Evolutionary conservation across 192 early-diverging fungal genomes (phyloP), one percentile per base, ranked within the genome.

Genomic region (Funneliformis geosporum): DNA sequence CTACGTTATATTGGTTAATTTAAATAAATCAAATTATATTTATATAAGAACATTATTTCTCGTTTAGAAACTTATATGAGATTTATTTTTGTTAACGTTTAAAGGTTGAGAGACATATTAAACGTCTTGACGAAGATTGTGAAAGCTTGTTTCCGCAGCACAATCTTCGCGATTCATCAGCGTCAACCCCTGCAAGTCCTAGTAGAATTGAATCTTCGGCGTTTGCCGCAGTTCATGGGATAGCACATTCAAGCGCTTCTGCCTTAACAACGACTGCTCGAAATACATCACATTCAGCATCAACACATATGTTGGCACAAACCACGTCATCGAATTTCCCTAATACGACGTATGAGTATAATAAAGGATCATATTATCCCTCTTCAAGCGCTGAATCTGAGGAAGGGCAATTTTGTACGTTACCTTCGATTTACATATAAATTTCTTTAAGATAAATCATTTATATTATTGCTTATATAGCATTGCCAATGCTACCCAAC

Each of bases 131-230:
- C 61, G 73, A 75, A 75, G 73, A 75, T 62, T 61, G 61, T 75
- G 73, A 75, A 42, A 62, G 59, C n/a, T 25, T 75, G 39, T 75
- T 61, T 60, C 73, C 73, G 10, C 73, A 75, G 18, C 73, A 75
- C 14, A 75, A 75, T 75, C 60, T 75, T 61, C 73, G 73, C 14
- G 73, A 72, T 47, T 72, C 43, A 9, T 72, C 27, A 4, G 50
- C n/a, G 9, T 47, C 70, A 28, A 23, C 42, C 9, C 70, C 70
- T 27, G n/a, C 42, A 14, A 72, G 44, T 50, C 43, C 44, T 4
- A 4, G 10, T n/a, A 72, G n/a, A 75, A 16, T 61, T 5, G 72
- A 47, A 6, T 33, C 72, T 33, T 16, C 33, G 42, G 14, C 33
- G 8, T n/a, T 46, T 59, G 8, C 16, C 12, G 72, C 72, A 74